A percentile compares a stretch with the other conserved stretches of the same genome.
These are phyloP conservation scores for Hyaloscypha hepaticicola DNA, from an alignment of 495 filamentous ascomycete species.

Conservation along the genomic window DNA sequence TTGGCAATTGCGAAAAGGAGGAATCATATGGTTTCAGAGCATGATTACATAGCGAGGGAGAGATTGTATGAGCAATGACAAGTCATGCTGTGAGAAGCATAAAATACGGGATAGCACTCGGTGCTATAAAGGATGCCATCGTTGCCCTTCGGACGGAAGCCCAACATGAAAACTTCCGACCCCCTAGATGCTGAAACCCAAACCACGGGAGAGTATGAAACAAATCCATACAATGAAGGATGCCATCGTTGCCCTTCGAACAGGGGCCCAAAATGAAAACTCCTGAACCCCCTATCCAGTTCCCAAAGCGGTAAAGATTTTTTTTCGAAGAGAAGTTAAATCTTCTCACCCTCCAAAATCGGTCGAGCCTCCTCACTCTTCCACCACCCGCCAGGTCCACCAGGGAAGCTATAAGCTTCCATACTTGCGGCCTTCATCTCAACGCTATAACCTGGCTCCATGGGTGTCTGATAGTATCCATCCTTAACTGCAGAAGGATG, in stretches of 20 bases:
- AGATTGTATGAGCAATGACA: conserved; percentile 6
- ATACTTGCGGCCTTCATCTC: conserved; percentile 92
- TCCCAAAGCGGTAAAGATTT: too few species aligned
- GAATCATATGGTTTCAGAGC: too few species aligned
- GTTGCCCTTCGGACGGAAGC: conserved; percentile 17
- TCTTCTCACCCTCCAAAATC: conserved; percentile 61
- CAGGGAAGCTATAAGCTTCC: conserved; percentile 73
- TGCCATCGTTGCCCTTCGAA: conserved; percentile 67
- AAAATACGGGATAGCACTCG: neutral
- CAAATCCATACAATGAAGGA: conserved; percentile 40
- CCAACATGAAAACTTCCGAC: conserved; percentile 21
- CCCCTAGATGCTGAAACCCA: neutral
- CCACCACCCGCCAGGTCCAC: conserved; percentile 83
- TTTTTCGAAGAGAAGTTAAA: conserved; percentile 30
- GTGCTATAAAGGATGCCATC: conserved; percentile 16
- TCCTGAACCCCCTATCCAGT: conserved; percentile 15
- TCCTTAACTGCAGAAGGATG: conserved; percentile 77
- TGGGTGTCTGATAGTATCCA: conserved; percentile 86
- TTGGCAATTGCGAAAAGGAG: too few species aligned
- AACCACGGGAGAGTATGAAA: neutral
- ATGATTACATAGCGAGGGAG: neutral
- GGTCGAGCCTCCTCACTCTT: conserved; percentile 63
- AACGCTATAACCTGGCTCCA: conserved; percentile 79
- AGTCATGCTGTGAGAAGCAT: neutral
- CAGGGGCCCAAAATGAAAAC: conserved; percentile 41